Evolutionary conservation across 192 early-diverging fungal genomes (phyloP), one percentile per base, ranked within the genome.

Genomic region (Dissophora ornata): DNA sequence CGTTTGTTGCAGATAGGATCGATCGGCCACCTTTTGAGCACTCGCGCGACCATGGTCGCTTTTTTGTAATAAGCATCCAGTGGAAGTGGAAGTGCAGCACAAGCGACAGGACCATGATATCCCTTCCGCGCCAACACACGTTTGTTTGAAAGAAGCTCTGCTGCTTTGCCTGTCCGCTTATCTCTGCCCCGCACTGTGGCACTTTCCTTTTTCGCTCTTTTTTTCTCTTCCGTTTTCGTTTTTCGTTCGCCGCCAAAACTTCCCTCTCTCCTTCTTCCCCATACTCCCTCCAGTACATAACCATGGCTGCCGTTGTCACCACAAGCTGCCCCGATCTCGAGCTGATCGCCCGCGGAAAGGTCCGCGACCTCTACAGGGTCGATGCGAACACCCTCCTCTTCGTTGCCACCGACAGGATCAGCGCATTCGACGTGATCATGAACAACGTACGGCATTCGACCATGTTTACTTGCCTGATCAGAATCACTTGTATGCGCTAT

Each of bases 341-440:
- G 83, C 91, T 99, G 40, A 62, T 99, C 50, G 92, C 94, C 10
- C 90, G 96, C 28, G 98, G 97, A 51, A 99, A 95, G 77, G 97
- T 98, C 50, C 90, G 98, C 47, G 98, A 99, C 69, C 86, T 99
- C 50, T 99, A 99, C 85, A 90, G 94, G 52, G 85, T 99, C 24
- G 92, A 97, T 81, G 91, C 91, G 18, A 65, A 88, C 46, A 82
- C 89, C 15, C 84, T 99, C 58, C 89, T 99, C 32, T 98, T 99
- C 80, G 96, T 99, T 11, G 97, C 98, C 21, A 96, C 97, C 3
- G 98, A 99, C 85, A 89, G 98, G 57, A 94, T 98, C 82, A 94
- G 92, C 75, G 97, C 98, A 2, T 99, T 93, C 82, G 98, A 99
- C 64, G 97, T 99, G 36, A 95, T 98, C 64, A 97, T 99, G 97